Evolutionary conservation across 805 yeast genomes (phyloP).

Genomic region (Kuraishia piskuri): DNA sequence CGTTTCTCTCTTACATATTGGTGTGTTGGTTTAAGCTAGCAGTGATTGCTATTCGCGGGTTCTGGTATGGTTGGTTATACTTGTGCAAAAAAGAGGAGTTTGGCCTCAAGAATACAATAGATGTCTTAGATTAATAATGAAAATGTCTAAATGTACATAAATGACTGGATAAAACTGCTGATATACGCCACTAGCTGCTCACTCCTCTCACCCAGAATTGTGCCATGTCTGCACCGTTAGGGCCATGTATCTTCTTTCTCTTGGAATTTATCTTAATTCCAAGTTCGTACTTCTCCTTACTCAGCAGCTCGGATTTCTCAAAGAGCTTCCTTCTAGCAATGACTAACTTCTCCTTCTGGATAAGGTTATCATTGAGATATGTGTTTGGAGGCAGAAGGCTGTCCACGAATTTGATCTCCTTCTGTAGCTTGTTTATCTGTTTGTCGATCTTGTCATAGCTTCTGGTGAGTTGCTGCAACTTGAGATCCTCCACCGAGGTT

Average conservation of each 20-base stretch:
- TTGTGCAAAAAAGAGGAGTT: not conserved
- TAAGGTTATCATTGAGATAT: constrained; percentile 9
- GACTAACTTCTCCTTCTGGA: constrained; percentile 17
- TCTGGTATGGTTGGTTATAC: not conserved
- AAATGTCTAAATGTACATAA: not conserved
- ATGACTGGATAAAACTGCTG: not conserved
- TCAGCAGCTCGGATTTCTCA: constrained; percentile 17
- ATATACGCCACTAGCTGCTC: constrained; percentile 20
- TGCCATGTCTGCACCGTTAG: constrained; percentile 30
- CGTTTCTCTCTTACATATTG: not conserved
- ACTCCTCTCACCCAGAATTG: constrained; percentile 51
- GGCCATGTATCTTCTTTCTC: constrained; percentile 19
- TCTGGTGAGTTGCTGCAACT: constrained; percentile 11
- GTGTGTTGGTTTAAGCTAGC: not conserved
- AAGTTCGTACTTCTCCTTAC: constrained; percentile 21
- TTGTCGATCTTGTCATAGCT: constrained; percentile 11
- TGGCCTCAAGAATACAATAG: not conserved
- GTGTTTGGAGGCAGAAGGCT: constrained; percentile 14
- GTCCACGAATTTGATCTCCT: constrained; percentile 21
- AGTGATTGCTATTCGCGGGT: not conserved
- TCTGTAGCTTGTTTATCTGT: constrained; percentile 19
- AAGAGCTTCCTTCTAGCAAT: constrained; percentile 19
- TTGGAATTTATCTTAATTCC: constrained; percentile 19
- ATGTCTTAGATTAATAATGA: not conserved
- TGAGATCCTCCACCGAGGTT: constrained; percentile 7